Conservation (phyloP, 176 grass and related monocot species). For the bread wheat (Triticum aestivum) region IWGSC_CS_RefSeq_v2.1 NC_057809.1:486632481-486632980, state of each 20-base stretch:
- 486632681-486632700: background rate
- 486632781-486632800: slow-evolving; percentile 2
- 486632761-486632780: background rate
- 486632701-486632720: background rate
- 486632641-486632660: background rate
- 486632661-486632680: background rate
- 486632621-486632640: background rate
- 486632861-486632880: slow-evolving; percentile 52
- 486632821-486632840: slow-evolving; percentile 98
- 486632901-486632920: slow-evolving; percentile 87
- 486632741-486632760: background rate
- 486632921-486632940: slow-evolving; percentile 90
- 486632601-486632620: background rate
- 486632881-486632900: slow-evolving; percentile 89
- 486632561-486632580: background rate
- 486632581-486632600: background rate
- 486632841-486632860: slow-evolving; percentile 58
- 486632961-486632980: slow-evolving; percentile 30
- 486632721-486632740: background rate
- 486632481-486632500: background rate
- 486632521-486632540: background rate
- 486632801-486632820: slow-evolving; percentile 66
- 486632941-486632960: slow-evolving; percentile 46
- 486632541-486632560: background rate
- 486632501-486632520: background rate